Conservation (phyloP, 257 asterid species). For the Solanum commersonii region DNA sequence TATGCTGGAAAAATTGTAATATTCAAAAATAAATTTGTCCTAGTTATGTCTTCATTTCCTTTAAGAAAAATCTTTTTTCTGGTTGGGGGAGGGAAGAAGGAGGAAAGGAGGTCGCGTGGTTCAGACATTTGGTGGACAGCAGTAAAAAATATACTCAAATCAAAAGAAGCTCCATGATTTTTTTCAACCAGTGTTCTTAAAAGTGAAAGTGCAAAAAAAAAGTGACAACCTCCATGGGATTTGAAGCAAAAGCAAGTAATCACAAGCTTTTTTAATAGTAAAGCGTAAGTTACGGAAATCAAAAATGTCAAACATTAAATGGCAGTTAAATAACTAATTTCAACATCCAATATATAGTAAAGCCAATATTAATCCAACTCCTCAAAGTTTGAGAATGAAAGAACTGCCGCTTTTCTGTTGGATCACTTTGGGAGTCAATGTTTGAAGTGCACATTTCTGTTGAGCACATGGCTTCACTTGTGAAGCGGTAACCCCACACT, state of each 20-base stretch:
- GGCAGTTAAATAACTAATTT: neutral
- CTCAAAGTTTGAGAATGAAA: neutral
- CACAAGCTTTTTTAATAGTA: neutral
- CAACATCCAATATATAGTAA: neutral
- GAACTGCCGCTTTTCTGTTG: neutral
- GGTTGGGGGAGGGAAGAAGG: neutral
- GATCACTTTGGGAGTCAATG: neutral
- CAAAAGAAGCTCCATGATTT: neutral
- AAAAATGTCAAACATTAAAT: neutral
- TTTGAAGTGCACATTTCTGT: neutral
- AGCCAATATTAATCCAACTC: neutral
- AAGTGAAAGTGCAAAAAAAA: neutral
- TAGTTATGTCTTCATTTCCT: neutral
- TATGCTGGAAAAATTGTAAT: neutral
- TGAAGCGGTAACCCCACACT: neutral
- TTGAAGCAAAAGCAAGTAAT: neutral
- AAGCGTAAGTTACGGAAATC: neutral
- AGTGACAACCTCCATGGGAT: neutral
- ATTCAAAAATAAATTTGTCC: neutral
- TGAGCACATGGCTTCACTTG: neutral
- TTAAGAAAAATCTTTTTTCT: neutral
- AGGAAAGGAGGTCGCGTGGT: neutral
- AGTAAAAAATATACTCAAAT: neutral
- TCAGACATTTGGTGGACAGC: neutral
- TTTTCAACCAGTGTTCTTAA: neutral